These are phyloP conservation scores for Patellaria atrata DNA, from an alignment of 495 filamentous ascomycete genomes.

Conservation along the genomic window DNA sequence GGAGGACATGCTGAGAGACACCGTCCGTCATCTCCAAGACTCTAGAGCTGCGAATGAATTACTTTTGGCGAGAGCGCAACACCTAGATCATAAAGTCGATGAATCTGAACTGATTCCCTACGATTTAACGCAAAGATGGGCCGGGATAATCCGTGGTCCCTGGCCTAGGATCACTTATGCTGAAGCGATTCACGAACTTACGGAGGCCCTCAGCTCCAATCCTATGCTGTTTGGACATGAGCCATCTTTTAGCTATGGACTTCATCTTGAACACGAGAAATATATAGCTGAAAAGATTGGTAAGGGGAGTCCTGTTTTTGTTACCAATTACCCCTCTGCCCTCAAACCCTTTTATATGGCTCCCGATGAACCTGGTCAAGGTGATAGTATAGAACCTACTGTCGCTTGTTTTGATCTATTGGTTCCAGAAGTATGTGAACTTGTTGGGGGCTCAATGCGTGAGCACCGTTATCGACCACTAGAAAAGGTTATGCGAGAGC, in stretches of 20 bases:
- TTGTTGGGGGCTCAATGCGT: conserved; percentile 84
- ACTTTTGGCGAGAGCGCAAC: conserved; percentile 27
- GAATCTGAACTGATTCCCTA: conserved; percentile 23
- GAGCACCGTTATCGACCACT: conserved; percentile 68
- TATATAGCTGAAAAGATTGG: conserved; percentile 65
- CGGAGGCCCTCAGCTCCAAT: conserved; percentile 38
- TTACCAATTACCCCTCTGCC: conserved; percentile 75
- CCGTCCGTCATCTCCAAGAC: conserved; percentile 40
- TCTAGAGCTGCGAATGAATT: conserved; percentile 52
- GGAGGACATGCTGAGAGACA: conserved; percentile 57
- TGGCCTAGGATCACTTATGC: conserved; percentile 86
- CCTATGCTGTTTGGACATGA: conserved; percentile 45
- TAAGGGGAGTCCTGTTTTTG: conserved; percentile 62
- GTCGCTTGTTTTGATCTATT: conserved; percentile 94
- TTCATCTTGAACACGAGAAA: conserved; percentile 88
- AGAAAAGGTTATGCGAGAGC: conserved; percentile 54
- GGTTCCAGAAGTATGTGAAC: conserved; percentile 75
- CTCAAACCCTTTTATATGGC: conserved; percentile 98
- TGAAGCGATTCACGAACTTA: conserved; percentile 54
- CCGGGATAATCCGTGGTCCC: conserved; percentile 39
- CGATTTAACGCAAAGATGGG: conserved; percentile 55
- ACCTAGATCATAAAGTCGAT: conserved; percentile 27
- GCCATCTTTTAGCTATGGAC: conserved; percentile 55
- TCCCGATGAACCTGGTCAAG: conserved; percentile 22
- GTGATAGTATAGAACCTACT: conserved; percentile 32